A percentile compares a stretch with the other conserved stretches of the same genome.
Evolutionary conservation across 225 moss, liverwort and hornwort species (phyloP).

Genomic region (Ulota crispa): DNA sequence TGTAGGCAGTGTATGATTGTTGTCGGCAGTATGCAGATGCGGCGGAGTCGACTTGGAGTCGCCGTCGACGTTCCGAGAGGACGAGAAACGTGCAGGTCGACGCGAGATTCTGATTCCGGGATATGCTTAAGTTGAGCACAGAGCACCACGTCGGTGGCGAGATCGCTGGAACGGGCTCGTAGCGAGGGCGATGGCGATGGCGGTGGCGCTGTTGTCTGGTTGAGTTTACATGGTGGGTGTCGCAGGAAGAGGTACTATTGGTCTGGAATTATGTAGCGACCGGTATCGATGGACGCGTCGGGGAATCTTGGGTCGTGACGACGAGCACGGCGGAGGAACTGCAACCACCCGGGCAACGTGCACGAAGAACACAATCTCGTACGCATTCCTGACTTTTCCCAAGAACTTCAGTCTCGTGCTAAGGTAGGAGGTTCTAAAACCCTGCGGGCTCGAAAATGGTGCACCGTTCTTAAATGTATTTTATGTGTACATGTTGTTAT

Average conservation of each 20-base stretch:
- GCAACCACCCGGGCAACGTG: neutral
- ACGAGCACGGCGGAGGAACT: neutral
- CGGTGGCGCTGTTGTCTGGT: neutral
- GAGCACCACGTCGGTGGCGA: no score
- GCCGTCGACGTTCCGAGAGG: neutral
- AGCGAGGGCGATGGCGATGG: neutral
- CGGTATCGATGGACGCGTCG: neutral
- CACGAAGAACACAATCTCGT: neutral
- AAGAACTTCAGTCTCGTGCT: neutral
- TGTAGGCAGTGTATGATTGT: neutral
- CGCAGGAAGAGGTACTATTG: neutral
- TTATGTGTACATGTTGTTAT: no score
- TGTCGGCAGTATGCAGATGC: neutral
- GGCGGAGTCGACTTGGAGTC: neutral
- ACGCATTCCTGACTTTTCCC: neutral
- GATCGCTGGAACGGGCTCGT: neutral
- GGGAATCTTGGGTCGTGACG: neutral
- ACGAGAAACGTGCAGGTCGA: neutral
- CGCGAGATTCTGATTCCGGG: neutral
- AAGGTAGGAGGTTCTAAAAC: no score
- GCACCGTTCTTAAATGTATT: no score
- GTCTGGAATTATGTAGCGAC: conserved; percentile 16
- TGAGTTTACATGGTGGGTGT: neutral
- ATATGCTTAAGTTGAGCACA: neutral
- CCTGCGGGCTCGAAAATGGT: no score